Evolutionary conservation across 2,329 filamentous ascomycete genomes (phyloP).

Genomic region (Aspergillus pseudoterreus): DNA sequence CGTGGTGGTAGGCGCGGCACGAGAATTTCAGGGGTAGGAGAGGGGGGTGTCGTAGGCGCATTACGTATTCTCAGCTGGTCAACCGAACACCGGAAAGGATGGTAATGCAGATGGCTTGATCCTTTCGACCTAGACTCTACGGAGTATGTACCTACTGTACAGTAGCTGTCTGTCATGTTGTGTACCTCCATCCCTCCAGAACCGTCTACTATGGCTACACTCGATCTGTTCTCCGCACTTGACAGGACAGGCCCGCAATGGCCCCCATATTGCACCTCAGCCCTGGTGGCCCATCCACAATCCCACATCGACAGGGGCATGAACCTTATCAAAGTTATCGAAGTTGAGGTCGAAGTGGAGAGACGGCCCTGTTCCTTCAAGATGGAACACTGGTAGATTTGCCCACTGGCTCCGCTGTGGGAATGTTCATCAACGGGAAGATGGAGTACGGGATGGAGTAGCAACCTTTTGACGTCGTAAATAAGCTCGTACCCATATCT

Average conservation of each 20-base stretch:
- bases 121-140: too few relatives aligned
- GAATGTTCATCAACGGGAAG: slow-evolving; percentile 2
- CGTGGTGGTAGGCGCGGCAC: slow-evolving; percentile 1
- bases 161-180: too few relatives aligned
- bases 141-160: too few relatives aligned
- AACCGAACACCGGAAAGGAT: too few relatives aligned
- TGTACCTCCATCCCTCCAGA: too few relatives aligned
- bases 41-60: background rate
- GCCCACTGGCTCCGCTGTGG: slow-evolving; percentile 19
- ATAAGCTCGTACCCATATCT: background rate
- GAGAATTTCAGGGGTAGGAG: slow-evolving; percentile 1
- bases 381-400: slow-evolving; percentile 16
- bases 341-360: slow-evolving; percentile 16
- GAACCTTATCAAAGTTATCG: slow-evolving; percentile 23
- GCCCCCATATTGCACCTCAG: slow-evolving; percentile 15
- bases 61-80: background rate
- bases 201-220: too few relatives aligned
- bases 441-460: background rate
- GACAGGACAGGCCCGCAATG: slow-evolving; percentile 18
- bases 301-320: slow-evolving; percentile 20
- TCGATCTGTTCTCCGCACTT: slow-evolving; percentile 19
- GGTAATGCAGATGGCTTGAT: too few relatives aligned
- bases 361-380: slow-evolving; percentile 11
- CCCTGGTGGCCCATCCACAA: slow-evolving; percentile 25
- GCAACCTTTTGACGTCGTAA: background rate